Conservation (phyloP, 2,329 filamentous ascomycete species). For the Phialemoniopsis sp. region DNA sequence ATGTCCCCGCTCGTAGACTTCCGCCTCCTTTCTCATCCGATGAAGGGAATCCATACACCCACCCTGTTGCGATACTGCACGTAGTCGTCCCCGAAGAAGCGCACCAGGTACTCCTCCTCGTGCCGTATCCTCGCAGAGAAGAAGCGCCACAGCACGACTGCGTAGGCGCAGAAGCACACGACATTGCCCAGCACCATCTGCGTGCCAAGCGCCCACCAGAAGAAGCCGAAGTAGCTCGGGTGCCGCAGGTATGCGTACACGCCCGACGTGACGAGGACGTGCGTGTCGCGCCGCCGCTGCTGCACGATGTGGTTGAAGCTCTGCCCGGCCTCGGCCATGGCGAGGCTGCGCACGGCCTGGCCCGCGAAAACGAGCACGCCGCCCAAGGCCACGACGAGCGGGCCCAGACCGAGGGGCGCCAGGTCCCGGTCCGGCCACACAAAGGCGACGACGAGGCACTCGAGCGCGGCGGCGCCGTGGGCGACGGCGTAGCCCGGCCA, state of each 20-base stretch:
- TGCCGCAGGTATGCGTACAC: slow-evolving; percentile 76
- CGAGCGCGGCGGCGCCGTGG: slow-evolving; percentile 68
- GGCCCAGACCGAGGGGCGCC: slow-evolving; percentile 38
- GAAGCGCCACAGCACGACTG: slow-evolving; percentile 77
- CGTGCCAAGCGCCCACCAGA: slow-evolving; percentile 96
- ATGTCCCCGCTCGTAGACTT: not conserved
- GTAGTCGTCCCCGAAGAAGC: slow-evolving; percentile 85
- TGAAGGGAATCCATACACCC: slow-evolving; percentile 76
- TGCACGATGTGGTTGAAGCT: slow-evolving; percentile 93
- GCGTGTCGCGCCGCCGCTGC: slow-evolving; percentile 60
- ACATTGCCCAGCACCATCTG: slow-evolving; percentile 86
- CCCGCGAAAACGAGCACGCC: slow-evolving; percentile 62
- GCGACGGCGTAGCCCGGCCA: slow-evolving; percentile 81
- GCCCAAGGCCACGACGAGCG: slow-evolving; percentile 49
- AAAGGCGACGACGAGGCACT: slow-evolving; percentile 61
- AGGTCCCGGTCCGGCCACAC: slow-evolving; percentile 48
- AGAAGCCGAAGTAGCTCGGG: slow-evolving; percentile 96
- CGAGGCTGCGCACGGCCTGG: slow-evolving; percentile 71
- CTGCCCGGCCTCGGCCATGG: slow-evolving; percentile 83
- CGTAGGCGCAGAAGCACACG: slow-evolving; percentile 72
- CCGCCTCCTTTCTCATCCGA: slow-evolving; percentile 27
- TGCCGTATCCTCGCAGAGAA: slow-evolving; percentile 70
- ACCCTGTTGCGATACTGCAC: slow-evolving; percentile 67
- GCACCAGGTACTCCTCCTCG: slow-evolving; percentile 74
- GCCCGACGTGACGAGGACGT: slow-evolving; percentile 78